A percentile compares a stretch with the other conserved stretches of the same genome.
phyloP scores from a whole-genome alignment of 2,329 filamentous ascomycete species.

The Fusarium pininemorale region DNA sequence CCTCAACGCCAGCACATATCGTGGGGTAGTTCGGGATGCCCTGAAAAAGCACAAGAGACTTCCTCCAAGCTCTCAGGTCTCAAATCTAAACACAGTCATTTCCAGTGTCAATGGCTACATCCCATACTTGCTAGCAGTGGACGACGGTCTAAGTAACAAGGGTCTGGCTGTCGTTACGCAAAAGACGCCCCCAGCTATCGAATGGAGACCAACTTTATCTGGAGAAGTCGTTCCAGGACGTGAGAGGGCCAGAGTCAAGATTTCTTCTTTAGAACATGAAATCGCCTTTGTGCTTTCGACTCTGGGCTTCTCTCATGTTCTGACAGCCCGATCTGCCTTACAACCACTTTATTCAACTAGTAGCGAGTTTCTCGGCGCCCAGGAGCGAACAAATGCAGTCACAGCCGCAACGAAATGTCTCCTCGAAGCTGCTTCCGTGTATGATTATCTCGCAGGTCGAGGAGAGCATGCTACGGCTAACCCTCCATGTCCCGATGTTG shows the following conservation, averaged over 20 bases:
- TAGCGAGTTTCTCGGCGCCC: slow-evolving; percentile 65
- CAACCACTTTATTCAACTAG: slow-evolving; percentile 76
- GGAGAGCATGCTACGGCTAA: slow-evolving; percentile 54
- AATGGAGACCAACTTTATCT: slow-evolving; percentile 86
- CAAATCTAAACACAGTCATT: slow-evolving; percentile 75
- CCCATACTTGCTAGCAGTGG: slow-evolving; percentile 82
- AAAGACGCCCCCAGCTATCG: slow-evolving; percentile 68
- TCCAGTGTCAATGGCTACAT: slow-evolving; percentile 79
- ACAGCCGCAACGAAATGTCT: slow-evolving; percentile 79
- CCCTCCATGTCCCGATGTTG: slow-evolving; percentile 63
- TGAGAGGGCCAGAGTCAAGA: slow-evolving; percentile 71
- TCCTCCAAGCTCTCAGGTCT: slow-evolving; percentile 73
- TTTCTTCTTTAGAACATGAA: slow-evolving; percentile 83
- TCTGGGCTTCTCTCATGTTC: slow-evolving; percentile 76
- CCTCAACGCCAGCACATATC: slow-evolving; percentile 81
- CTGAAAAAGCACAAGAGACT: slow-evolving; percentile 92
- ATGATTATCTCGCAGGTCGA: slow-evolving; percentile 73
- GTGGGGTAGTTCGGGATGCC: slow-evolving; percentile 81
- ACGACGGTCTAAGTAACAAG: slow-evolving; percentile 71
- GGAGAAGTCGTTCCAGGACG: slow-evolving; percentile 70
- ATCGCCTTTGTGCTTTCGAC: slow-evolving; percentile 81
- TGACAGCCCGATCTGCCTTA: slow-evolving; percentile 77
- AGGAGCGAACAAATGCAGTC: slow-evolving; percentile 76
- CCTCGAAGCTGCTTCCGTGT: slow-evolving; percentile 80
- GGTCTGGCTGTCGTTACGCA: slow-evolving; percentile 61